Conservation (phyloP, 306 rosid genomes). For the Lathyrus aphaca region DNA sequence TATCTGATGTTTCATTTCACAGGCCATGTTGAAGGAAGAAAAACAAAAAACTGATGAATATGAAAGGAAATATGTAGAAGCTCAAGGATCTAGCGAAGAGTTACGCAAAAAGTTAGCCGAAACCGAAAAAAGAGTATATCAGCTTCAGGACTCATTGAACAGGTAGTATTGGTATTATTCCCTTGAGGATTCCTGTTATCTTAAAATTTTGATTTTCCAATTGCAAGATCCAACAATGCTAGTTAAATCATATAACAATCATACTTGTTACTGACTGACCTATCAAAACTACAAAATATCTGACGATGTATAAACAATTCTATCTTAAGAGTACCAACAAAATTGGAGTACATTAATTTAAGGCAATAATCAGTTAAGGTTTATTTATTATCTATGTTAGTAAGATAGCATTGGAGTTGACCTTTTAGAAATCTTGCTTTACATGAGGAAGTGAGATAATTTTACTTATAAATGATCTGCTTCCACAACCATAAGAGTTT, state of each 20-base stretch:
- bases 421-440: conserved; percentile 25
- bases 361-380: conserved; percentile 18
- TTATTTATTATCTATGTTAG: conserved; percentile 16
- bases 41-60: conserved; percentile 68
- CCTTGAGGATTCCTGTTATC: conserved; percentile 38
- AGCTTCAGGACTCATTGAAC: conserved; percentile 86
- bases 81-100: conserved; percentile 60
- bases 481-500: conserved; percentile 10
- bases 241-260: conserved; percentile 4
- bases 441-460: conserved; percentile 22
- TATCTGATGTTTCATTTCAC: conserved; percentile 39
- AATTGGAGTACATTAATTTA: conserved; percentile 22
- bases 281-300: conserved; percentile 30
- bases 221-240: conserved; percentile 9
- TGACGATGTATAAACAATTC: conserved; percentile 23
- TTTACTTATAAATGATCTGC: conserved; percentile 24
- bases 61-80: conserved; percentile 70
- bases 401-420: conserved; percentile 22
- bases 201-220: conserved; percentile 37
- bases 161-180: conserved; percentile 67
- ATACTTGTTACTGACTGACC: conserved; percentile 14
- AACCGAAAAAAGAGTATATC: conserved; percentile 71
- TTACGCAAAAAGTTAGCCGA: conserved; percentile 66
- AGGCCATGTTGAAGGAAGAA: conserved; percentile 71
- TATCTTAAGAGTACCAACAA: conserved; percentile 19